These are phyloP conservation scores for Rutstroemia sp. DNA, from an alignment of 2,329 filamentous ascomycete species.

Conservation along the genomic window DNA sequence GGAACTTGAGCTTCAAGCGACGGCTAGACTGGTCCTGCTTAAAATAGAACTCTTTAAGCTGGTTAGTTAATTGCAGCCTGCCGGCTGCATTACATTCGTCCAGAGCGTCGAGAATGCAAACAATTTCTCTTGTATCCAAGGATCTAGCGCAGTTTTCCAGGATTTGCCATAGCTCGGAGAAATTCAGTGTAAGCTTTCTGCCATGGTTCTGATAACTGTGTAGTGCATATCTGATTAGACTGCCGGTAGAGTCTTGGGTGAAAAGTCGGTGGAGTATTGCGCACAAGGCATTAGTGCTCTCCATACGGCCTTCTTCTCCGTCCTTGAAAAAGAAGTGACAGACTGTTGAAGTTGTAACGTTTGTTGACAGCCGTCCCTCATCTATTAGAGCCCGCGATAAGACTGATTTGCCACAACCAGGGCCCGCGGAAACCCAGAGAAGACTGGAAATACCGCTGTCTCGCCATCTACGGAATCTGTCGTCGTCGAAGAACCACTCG, in stretches of 20 bases:
- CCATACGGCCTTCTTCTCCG: background rate
- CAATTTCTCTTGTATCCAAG: background rate
- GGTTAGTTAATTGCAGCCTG: background rate
- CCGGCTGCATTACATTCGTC: background rate
- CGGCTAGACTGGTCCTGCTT: too few relatives aligned
- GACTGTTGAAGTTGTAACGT: background rate
- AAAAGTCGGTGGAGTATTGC: conserved; percentile 8
- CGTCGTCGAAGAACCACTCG: background rate
- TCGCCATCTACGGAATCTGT: background rate
- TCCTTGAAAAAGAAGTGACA: conserved; percentile 10
- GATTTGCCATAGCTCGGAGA: background rate
- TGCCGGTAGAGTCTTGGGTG: background rate
- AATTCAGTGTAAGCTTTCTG: background rate
- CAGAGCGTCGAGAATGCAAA: background rate
- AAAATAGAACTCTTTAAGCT: background rate
- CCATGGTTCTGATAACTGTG: background rate
- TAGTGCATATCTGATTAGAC: background rate
- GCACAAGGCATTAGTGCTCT: background rate
- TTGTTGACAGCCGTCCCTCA: background rate
- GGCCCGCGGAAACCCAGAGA: background rate
- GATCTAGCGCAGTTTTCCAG: background rate
- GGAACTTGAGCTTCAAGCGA: background rate
- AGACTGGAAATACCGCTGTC: background rate
- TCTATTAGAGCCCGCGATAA: background rate
- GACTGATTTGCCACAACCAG: conserved; percentile 3